Base-by-base conservation (phyloP, 441 rosid species). In the Manihot esculenta region DNA sequence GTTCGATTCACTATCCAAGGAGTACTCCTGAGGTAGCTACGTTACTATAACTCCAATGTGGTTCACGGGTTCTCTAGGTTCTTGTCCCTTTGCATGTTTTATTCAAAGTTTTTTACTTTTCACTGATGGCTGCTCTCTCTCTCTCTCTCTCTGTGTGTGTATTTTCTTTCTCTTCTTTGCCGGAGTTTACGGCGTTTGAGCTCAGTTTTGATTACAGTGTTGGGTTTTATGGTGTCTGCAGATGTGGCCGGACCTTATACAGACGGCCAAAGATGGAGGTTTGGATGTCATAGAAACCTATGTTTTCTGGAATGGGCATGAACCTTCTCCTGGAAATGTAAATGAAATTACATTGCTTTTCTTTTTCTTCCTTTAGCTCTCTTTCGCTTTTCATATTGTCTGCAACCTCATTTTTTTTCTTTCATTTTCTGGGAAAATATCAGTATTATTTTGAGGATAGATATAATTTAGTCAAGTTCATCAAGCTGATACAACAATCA, bases 401-500 rank as follows among this genome's bases (percentile, higher is more conserved):
- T 62, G 11, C 23, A 24, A 38, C 62, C 7, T 41, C 12, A 50
- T 35, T 26, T 48, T 38, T 57, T 48, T 33, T 33, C 38, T 3
- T 33, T 33, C 41, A 10, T 7, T 27, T 1, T 17, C 20, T 41
- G 57, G 30, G 44, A 53, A 70, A 67, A 15, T 47, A 17, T 5
- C 76, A 94, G 98, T 92, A 90, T 83, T 87, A 90, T 77, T 95
- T 95, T 61, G 85, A 84, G 56, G 97, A 87, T n/a, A 92, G 88
- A 68, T 92, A 89, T 81, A 97, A 90, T 86, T 81, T 94, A 72
- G 94, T 94, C 63, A 88, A 86, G 83, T 90, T 94, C 78, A 75
- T 94, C 79, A 92, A 90, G 85, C 75, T 90, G 81, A 91, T 78
- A 71, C 71, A 85, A 73, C 89, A 90, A 77, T 91, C 99, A 49